Evolutionary conservation across 768 basidiomycete species (phyloP).

Genomic region (Termitomyces heimii): DNA sequence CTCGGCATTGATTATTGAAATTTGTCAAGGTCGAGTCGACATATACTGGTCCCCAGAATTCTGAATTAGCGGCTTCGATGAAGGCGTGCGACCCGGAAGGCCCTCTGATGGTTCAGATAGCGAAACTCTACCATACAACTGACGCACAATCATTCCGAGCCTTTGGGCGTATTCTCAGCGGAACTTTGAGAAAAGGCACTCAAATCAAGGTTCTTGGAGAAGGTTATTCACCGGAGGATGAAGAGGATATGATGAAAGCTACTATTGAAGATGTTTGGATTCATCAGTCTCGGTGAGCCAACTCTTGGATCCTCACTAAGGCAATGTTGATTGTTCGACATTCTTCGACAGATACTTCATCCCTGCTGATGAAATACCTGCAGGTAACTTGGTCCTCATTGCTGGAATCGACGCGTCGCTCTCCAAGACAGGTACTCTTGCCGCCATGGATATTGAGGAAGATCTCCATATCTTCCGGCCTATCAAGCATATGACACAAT

Average conservation of each 20-base stretch:
- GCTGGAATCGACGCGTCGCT: conserved; percentile 94
- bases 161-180: conserved; percentile 91
- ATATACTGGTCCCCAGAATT: conserved; percentile 85
- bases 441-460: conserved; percentile 65
- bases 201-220: conserved; percentile 95
- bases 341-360: conserved; percentile 71
- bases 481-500: conserved; percentile 94
- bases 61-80: conserved; percentile 76
- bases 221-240: conserved; percentile 97
- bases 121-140: conserved; percentile 94
- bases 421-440: conserved; percentile 89
- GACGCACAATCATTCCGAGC: conserved; percentile 97
- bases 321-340: conserved; percentile 9
- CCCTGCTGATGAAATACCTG: conserved; percentile 80
- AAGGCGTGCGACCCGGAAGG: conserved; percentile 76
- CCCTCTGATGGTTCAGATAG: conserved; percentile 87
- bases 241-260: conserved; percentile 93
- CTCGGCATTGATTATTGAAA: neutral
- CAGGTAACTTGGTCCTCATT: conserved; percentile 90
- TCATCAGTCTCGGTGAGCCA: conserved; percentile 74
- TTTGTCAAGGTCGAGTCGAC: conserved; percentile 63
- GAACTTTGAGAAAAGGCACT: conserved; percentile 79
- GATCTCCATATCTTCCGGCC: conserved; percentile 95
- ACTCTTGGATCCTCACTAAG: neutral
- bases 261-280: conserved; percentile 88